Evolutionary conservation across 768 basidiomycete genomes (phyloP).

Genomic region (Phallus indusiatus): DNA sequence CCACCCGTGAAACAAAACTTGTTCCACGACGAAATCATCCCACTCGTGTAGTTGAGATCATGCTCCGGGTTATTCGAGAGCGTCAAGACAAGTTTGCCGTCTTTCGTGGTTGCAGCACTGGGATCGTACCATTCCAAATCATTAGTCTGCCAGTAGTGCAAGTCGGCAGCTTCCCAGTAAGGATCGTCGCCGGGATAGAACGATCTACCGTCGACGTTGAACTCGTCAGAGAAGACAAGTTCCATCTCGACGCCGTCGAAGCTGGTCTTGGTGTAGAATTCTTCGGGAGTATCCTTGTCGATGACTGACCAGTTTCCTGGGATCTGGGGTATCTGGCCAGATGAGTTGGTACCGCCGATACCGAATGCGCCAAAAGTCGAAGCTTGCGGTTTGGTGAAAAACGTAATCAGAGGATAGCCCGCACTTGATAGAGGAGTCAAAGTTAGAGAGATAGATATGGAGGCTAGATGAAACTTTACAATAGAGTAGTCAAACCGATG

Average conservation of each 20-base stretch:
- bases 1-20: constrained; percentile 95
- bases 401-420: constrained; percentile 54
- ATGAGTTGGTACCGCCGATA: constrained; percentile 66
- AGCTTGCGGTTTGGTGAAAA: constrained; percentile 35
- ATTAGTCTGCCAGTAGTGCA: constrained; percentile 73
- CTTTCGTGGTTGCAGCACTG: constrained; percentile 58
- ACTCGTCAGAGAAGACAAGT: constrained; percentile 85
- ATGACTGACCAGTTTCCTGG: constrained; percentile 60
- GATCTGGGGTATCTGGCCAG: constrained; percentile 51
- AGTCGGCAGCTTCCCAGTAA: constrained; percentile 77
- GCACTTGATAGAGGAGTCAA: constrained; percentile 25
- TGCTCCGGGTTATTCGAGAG: constrained; percentile 58
- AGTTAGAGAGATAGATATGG: neutral
- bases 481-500: constrained; percentile 44
- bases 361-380: constrained; percentile 57
- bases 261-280: constrained; percentile 43
- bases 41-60: constrained; percentile 63
- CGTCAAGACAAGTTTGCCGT: constrained; percentile 70
- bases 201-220: constrained; percentile 66
- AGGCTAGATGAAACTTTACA: constrained; percentile 34
- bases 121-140: constrained; percentile 91
- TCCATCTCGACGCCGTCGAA: constrained; percentile 50
- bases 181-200: constrained; percentile 88
- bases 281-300: constrained; percentile 63
- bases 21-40: constrained; percentile 63